Percentiles rank a stretch among this genome's conserved stretches.
Evolutionary conservation across 2,329 filamentous ascomycete genomes (phyloP).

Genomic region (Emydomyces testavorans): DNA sequence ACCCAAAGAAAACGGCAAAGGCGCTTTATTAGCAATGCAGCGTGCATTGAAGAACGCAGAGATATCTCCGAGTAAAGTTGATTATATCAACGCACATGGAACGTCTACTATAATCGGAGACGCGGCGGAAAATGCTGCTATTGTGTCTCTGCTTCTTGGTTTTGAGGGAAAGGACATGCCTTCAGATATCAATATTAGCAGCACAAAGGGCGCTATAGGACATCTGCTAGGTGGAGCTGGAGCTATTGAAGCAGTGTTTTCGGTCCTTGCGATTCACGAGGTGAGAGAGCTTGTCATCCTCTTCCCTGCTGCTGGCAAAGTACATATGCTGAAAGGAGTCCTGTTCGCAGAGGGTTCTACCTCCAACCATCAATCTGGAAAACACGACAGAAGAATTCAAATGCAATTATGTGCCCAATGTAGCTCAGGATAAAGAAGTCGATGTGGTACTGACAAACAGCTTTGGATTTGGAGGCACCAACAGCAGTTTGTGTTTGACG

Average conservation of each 20-base stretch:
- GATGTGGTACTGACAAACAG: constrained; percentile 79
- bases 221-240: constrained; percentile 87
- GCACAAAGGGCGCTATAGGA: constrained; percentile 85
- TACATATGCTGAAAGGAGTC: neutral
- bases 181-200: constrained; percentile 66
- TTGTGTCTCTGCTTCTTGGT: constrained; percentile 64
- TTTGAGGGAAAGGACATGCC: constrained; percentile 53
- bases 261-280: constrained; percentile 64
- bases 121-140: constrained; percentile 73
- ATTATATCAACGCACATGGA: constrained; percentile 93
- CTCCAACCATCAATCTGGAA: constrained; percentile 75
- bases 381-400: constrained; percentile 53
- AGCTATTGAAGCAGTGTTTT: constrained; percentile 78
- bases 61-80: constrained; percentile 57
- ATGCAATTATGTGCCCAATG: constrained; percentile 74
- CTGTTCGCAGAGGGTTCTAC: constrained; percentile 54
- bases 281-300: constrained; percentile 40
- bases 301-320: neutral
- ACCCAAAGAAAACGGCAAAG: constrained; percentile 68
- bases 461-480: constrained; percentile 95
- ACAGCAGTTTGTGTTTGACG: constrained; percentile 72
- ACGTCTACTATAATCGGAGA: constrained; percentile 82
- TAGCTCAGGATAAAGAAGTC: constrained; percentile 58
- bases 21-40: constrained; percentile 75
- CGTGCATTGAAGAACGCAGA: constrained; percentile 63